Conservation (phyloP, 768 basidiomycete genomes). For the Tylopilus rubrobrunneus region DNA sequence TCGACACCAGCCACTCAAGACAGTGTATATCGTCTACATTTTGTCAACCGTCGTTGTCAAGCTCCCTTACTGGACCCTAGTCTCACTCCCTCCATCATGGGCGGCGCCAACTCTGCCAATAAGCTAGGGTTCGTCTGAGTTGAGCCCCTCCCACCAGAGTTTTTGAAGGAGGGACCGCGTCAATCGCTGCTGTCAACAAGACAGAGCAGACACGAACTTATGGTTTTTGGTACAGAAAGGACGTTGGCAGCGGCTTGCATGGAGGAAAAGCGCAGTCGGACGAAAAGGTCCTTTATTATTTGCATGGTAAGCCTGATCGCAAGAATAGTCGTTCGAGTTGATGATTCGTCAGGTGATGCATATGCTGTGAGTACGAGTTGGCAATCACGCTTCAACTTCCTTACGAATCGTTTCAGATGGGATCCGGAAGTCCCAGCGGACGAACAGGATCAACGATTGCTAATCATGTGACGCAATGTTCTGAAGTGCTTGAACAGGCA, state of each 20-base stretch:
- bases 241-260: conserved; percentile 1
- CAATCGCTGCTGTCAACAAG: conserved; percentile 1
- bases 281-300: conserved; percentile 4
- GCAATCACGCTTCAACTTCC: not conserved
- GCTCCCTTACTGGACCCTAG: conserved; percentile 1
- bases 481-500: not conserved
- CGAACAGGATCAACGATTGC: not conserved
- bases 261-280: conserved; percentile 3
- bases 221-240: conserved; percentile 4
- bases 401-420: not conserved
- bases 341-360: not conserved
- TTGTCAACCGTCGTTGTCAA: not conserved
- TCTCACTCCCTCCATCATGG: not conserved
- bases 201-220: not conserved
- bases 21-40: not conserved
- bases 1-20: not conserved
- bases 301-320: not conserved
- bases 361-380: not conserved
- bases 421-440: not conserved
- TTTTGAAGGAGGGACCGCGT: conserved; percentile 1
- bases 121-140: no score
- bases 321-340: not conserved
- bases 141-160: not conserved
- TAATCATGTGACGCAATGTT: not conserved
- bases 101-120: no score